Conservation (phyloP, 495 filamentous ascomycete genomes). For the Filosporella fistucella region DNA sequence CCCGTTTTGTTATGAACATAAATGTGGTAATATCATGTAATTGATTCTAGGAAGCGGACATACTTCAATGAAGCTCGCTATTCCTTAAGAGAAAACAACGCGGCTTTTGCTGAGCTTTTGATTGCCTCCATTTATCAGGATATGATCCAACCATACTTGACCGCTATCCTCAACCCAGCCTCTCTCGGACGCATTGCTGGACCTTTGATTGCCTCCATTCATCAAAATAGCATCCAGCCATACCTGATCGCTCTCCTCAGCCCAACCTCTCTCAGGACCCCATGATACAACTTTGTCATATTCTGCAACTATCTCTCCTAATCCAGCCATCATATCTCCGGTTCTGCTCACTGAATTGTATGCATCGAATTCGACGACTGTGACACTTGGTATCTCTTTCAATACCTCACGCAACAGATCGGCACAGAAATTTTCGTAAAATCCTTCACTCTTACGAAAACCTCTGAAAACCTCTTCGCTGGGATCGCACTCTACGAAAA, state of each 20-base stretch:
- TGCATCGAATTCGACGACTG: slow-evolving; percentile 70
- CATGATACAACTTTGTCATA: slow-evolving; percentile 55
- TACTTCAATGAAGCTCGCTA: too few species aligned
- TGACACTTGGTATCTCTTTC: slow-evolving; percentile 51
- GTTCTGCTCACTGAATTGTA: slow-evolving; percentile 65
- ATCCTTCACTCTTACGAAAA: slow-evolving; percentile 61
- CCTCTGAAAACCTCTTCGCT: slow-evolving; percentile 67
- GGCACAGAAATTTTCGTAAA: slow-evolving; percentile 70
- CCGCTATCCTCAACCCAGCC: slow-evolving; percentile 50
- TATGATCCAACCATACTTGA: slow-evolving; percentile 16
- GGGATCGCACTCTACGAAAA: slow-evolving; percentile 79
- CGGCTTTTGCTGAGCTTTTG: slow-evolving; percentile 17
- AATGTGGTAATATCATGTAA: too few species aligned
- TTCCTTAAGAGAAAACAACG: too few species aligned
- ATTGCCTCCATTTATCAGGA: slow-evolving; percentile 14
- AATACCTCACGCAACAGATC: slow-evolving; percentile 55
- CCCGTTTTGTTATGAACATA: too few species aligned
- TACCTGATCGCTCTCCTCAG: slow-evolving; percentile 25
- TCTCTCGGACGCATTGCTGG: slow-evolving; percentile 39
- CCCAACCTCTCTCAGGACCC: slow-evolving; percentile 70
- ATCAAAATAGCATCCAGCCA: slow-evolving; percentile 18
- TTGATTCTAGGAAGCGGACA: too few species aligned
- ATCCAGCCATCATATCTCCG: slow-evolving; percentile 64
- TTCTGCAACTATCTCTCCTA: slow-evolving; percentile 50
- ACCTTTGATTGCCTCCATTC: slow-evolving; percentile 10